These are phyloP conservation scores for Hordeum marinum DNA, from an alignment of 176 grass and related monocot species.

Conservation along the genomic window DNA sequence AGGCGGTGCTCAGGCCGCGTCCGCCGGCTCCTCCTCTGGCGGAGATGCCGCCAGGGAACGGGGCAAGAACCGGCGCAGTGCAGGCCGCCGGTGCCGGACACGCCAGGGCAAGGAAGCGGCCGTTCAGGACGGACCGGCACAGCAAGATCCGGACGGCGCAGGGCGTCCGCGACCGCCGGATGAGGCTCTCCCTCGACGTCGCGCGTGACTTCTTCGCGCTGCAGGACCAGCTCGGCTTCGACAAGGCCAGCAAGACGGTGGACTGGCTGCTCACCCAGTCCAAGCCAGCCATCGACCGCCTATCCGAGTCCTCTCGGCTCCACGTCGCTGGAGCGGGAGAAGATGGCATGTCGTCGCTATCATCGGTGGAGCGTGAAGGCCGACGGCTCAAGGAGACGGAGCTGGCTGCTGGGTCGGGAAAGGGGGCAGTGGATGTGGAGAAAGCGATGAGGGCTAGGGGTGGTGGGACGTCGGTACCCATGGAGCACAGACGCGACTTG, in stretches of 20 bases:
- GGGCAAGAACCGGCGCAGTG: neutral
- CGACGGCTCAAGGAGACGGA: neutral
- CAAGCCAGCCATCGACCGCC: slow-evolving; percentile 65
- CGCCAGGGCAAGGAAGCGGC: slow-evolving; percentile 40
- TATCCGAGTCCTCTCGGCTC: neutral
- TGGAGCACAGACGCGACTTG: slow-evolving; percentile 23
- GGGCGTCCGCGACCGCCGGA: slow-evolving; percentile 76
- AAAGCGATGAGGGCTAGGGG: slow-evolving; percentile 36
- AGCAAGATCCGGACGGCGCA: slow-evolving; percentile 94
- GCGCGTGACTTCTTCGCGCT: slow-evolving; percentile 78
- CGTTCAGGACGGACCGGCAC: slow-evolving; percentile 67
- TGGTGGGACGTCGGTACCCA: slow-evolving; percentile 24
- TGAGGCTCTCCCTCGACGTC: slow-evolving; percentile 82
- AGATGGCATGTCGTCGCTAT: neutral
- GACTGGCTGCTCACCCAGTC: slow-evolving; percentile 88
- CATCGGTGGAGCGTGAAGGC: neutral
- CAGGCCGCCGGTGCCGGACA: neutral
- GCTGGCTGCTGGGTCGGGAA: slow-evolving; percentile 16
- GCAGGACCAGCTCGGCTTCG: slow-evolving; percentile 88
- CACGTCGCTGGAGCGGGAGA: neutral
- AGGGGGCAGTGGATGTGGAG: neutral
- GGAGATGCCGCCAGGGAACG: neutral
- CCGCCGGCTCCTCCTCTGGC: neutral
- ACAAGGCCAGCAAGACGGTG: slow-evolving; percentile 92
- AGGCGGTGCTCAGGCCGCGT: slow-evolving; percentile 46